These are phyloP conservation scores for Paecilomyces sp. DNA, from an alignment of 2,329 filamentous ascomycete species.

Conservation along the genomic window DNA sequence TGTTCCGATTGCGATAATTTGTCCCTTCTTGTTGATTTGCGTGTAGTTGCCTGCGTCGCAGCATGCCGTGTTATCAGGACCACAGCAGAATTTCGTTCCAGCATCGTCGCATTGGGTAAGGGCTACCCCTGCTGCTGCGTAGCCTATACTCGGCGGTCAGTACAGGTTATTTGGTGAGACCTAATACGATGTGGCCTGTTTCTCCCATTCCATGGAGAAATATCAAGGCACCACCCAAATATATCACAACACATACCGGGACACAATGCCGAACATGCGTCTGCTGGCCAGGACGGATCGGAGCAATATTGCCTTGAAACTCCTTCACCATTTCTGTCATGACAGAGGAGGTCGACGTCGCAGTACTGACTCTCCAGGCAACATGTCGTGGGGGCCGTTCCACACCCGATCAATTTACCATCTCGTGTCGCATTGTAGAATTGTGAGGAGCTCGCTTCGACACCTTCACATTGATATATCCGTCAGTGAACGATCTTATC, in stretches of 20 bases:
- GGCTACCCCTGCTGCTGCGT: neutral
- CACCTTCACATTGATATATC: neutral
- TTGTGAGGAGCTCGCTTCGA: neutral
- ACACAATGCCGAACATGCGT: neutral
- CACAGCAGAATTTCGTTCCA: neutral
- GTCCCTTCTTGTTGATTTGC: neutral
- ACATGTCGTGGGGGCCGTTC: neutral
- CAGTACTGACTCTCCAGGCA: neutral
- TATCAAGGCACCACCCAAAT: neutral
- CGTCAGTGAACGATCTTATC: neutral
- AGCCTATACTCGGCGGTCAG: neutral
- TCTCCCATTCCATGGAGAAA: neutral
- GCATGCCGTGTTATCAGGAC: neutral
- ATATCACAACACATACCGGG: neutral
- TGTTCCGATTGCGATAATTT: neutral
- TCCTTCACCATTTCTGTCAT: neutral
- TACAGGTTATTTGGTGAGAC: too few species aligned
- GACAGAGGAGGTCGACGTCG: neutral
- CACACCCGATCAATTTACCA: neutral
- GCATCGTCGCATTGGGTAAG: neutral
- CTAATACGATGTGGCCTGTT: neutral
- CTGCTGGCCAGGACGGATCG: neutral
- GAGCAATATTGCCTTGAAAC: neutral
- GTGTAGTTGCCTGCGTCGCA: neutral
- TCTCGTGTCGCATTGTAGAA: neutral